Evolutionary conservation across 352 stramenopile species (phyloP), one percentile per base, ranked within the genome.

Genomic region (Thalassiosira mediterranea): DNA sequence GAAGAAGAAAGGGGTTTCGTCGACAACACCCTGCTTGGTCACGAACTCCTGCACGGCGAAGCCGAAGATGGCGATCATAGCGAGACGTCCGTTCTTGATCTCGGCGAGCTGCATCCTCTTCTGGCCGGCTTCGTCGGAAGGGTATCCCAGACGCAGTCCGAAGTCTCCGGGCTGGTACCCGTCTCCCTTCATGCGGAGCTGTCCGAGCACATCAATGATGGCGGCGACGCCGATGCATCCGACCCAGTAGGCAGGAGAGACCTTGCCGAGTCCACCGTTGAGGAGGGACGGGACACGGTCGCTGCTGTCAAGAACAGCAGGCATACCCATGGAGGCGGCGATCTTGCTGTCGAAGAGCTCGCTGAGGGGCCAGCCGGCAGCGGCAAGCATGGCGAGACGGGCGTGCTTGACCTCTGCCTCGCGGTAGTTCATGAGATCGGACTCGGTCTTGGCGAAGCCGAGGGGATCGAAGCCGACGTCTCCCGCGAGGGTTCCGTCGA

Each of bases 321-420:
- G 46, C 54, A 93, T 72, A 34, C 62, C 51, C 7, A 93, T 61
- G 1, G 56, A 44, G 21, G 32, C 49, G 0, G 89, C 89, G 56
- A 93, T 83, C 61, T 88, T 84, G 31, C 81, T 84, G 61, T 94
- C 86, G 26, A 87, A 85, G 2, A 94, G 42, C 62, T 94, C 89
- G 13, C 54, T 81, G 3, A 94, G 26, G 11, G 89, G 89, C 87
- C 87, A 92, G 17, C 87, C 87, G 15, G 82, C 82, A 48, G 87
- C 84, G 32, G 86, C 88, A 59, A 95, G 76, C 90, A 95, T 95
- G 7, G 90, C 90, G 31, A 94, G 72, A 58, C 88, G 87, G 19
- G 75, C 74, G 63, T 94, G 89, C 74, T 94, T 94, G 40, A 94
- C 71, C 61, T 94, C 89, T 1, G 89, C 89, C 72, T 93, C 88